Evolutionary conservation across 2,329 filamentous ascomycete species (phyloP), one percentile per base, ranked within the genome.

Genomic region (Onygenales sp.): DNA sequence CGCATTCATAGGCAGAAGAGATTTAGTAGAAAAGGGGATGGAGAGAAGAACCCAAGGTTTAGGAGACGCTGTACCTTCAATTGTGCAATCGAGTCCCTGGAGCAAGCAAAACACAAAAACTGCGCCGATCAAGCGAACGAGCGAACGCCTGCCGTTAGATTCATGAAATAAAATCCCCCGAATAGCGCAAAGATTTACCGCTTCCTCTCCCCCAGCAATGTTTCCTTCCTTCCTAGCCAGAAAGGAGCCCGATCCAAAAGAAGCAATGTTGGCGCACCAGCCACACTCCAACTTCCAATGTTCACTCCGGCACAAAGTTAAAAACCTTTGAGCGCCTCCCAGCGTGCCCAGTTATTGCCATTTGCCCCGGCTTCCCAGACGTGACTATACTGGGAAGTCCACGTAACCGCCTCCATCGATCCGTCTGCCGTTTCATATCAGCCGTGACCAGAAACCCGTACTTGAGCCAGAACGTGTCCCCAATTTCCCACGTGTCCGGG

Each of bases 401-500:
- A 7, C 48, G 37, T 8, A 43, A 7, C 27, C 48, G 37, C n/a
- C 48, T 50, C 48, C 48, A 50, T 11, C 37, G 37, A 42, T 50
- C 48, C 21, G 48, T 50, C 13, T 42, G 37, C 14, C 40, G 37
- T 14, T 13, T 32, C 27, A 50, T 50, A 32, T 43, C 39, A 33
- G 37, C n/a, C 14, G 9, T 43, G 21, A 50, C n/a, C 27, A 42
- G 40, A 17, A 42, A 50, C 31, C 48, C 37, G 11, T 21, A 50
- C 48, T 50, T 50, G 37, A 50, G 48, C 48, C 48, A 50, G 27
- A 50, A 50, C 21, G 33, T 42, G 42, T 42, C 48, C n/a, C 48
- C 40, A 17, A 50, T 42, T 31, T 50, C 48, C 48, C 48, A 50
- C n/a, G 21, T 50, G 11, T n/a, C 33, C 9, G 48, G 48, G 39